Conservation (phyloP, 257 asterid genomes). For the Rhazya stricta region DNA sequence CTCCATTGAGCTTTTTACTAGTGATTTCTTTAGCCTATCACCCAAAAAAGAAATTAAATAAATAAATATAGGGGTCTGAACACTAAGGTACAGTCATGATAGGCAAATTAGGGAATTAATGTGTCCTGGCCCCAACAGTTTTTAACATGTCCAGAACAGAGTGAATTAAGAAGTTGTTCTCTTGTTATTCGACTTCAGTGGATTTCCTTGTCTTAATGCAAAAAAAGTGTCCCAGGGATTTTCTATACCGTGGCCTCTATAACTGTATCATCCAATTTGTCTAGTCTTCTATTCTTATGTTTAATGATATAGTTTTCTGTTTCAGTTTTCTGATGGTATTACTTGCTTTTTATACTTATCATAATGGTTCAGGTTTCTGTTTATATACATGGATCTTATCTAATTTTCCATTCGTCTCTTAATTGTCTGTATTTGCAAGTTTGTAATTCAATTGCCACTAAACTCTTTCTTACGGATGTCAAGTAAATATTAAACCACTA, state of each 20-base stretch:
- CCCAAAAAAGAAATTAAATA: neutral
- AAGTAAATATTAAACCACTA: neutral
- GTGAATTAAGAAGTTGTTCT: constrained; percentile 1
- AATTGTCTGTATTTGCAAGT: neutral
- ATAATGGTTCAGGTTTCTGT: neutral
- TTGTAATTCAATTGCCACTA: neutral
- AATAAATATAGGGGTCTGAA: neutral
- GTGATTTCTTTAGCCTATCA: neutral
- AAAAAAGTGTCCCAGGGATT: neutral
- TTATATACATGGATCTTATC: neutral
- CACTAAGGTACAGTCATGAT: neutral
- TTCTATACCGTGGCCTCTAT: neutral
- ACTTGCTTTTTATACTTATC: neutral
- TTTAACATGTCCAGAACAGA: neutral
- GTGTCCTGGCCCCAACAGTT: neutral
- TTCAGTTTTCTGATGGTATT: neutral
- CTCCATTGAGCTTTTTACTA: neutral
- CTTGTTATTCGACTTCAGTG: neutral
- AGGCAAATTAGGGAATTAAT: neutral
- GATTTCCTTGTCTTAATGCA: neutral
- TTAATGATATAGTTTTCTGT: neutral
- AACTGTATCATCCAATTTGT: neutral
- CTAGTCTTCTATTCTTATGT: neutral
- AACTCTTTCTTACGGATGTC: too few relatives aligned
- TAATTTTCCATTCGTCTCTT: neutral